These are phyloP conservation scores for Sergeia podlipaevii DNA, from an alignment of 208 protist genomes.

Conservation along the genomic window DNA sequence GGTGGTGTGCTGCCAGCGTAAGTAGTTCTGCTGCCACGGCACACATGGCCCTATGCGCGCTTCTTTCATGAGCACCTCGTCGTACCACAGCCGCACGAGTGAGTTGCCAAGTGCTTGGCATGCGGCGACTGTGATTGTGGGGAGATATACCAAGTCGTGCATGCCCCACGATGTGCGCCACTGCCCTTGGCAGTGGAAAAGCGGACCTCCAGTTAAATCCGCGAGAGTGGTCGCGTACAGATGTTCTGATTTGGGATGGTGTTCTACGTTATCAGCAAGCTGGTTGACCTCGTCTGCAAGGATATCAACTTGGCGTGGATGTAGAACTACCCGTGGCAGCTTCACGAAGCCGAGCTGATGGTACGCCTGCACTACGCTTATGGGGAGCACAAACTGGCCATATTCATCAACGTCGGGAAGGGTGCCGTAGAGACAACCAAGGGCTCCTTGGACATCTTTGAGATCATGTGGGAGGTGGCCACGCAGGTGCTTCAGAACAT, in stretches of 20 bases:
- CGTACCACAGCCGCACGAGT: conserved; percentile 80
- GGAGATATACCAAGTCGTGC: conserved; percentile 84
- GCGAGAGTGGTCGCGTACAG: conserved; percentile 81
- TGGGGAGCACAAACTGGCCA: conserved; percentile 66
- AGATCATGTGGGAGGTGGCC: conserved; percentile 75
- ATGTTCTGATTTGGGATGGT: conserved; percentile 75
- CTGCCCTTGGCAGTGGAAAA: conserved; percentile 85
- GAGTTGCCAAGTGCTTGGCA: conserved; percentile 78
- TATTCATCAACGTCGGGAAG: conserved; percentile 87
- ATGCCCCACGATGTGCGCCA: conserved; percentile 80
- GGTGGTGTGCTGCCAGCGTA: conserved; percentile 72
- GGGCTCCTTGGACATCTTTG: conserved; percentile 76
- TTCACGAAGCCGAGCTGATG: conserved; percentile 81
- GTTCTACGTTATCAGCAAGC: conserved; percentile 81
- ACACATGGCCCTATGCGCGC: conserved; percentile 63
- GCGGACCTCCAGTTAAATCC: conserved; percentile 60
- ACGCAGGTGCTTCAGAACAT: conserved; percentile 76
- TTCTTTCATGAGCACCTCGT: conserved; percentile 82
- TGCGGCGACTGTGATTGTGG: conserved; percentile 71
- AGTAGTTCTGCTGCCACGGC: conserved; percentile 84
- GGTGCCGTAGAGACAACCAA: conserved; percentile 78
- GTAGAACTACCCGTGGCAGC: conserved; percentile 55
- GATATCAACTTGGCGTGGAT: conserved; percentile 68
- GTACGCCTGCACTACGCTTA: conserved; percentile 57
- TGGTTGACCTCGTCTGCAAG: conserved; percentile 78